phyloP scores from a whole-genome alignment of 768 basidiomycete species.

The Omphalotus guepiniiformis region DNA sequence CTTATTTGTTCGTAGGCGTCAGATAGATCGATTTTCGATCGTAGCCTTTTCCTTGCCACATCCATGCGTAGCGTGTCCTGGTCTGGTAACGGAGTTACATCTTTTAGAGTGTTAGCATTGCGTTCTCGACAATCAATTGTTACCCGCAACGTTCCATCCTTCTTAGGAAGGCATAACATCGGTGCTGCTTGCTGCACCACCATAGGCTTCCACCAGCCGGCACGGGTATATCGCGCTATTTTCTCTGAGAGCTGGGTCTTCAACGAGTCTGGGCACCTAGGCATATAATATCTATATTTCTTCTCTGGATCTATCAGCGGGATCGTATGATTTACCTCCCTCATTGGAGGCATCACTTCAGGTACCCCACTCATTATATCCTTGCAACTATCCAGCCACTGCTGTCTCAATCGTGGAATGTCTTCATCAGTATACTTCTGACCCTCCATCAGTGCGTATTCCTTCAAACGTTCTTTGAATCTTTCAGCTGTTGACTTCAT shows the following conservation, averaged over 20 bases:
- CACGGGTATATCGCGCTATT: neutral
- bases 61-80: constrained; percentile 18
- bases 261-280: constrained; percentile 24
- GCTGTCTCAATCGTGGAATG: neutral
- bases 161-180: constrained; percentile 23
- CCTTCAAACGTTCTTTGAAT: neutral
- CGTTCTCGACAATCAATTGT: constrained; percentile 15
- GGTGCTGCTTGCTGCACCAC: constrained; percentile 17
- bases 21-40: constrained; percentile 27
- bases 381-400: constrained; percentile 11
- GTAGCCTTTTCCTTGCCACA: constrained; percentile 17
- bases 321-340: constrained; percentile 29
- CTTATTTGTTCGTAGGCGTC: constrained; percentile 31
- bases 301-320: constrained; percentile 21
- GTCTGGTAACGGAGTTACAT: constrained; percentile 11
- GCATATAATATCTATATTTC: constrained; percentile 17
- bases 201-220: constrained; percentile 12
- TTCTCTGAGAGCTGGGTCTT: constrained; percentile 7
- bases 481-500: neutral
- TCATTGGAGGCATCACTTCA: constrained; percentile 20
- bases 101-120: constrained; percentile 24
- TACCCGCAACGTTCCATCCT: constrained; percentile 16
- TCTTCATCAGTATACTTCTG: neutral
- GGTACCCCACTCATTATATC: constrained; percentile 16
- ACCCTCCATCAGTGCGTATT: neutral